Conservation (phyloP, 2,329 filamentous ascomycete species). For the Mycosphaerelloides madeirae region DNA sequence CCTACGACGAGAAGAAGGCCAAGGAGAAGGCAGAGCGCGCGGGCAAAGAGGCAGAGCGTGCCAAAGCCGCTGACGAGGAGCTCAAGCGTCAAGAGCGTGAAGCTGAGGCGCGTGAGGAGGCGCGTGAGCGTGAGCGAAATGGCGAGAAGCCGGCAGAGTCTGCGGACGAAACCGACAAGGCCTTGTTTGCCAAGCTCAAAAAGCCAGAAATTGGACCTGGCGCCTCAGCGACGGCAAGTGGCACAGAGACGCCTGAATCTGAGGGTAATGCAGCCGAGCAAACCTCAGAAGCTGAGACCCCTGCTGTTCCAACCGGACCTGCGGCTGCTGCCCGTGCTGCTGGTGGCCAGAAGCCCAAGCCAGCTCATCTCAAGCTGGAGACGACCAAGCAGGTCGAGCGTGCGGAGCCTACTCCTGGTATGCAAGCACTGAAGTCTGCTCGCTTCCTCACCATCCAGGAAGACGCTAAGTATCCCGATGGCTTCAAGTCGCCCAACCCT, state of each 20-base stretch:
- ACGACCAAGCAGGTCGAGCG: slow-evolving; percentile 85
- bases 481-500: slow-evolving; percentile 85
- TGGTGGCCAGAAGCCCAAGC: slow-evolving; percentile 67
- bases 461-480: slow-evolving; percentile 69
- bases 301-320: slow-evolving; percentile 15
- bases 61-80: slow-evolving; percentile 52
- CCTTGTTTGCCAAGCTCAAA: slow-evolving; percentile 46
- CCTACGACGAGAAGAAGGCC: slow-evolving; percentile 66
- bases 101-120: slow-evolving; percentile 45
- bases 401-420: slow-evolving; percentile 85
- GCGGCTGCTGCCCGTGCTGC: slow-evolving; percentile 34
- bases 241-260: slow-evolving; percentile 37
- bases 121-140: slow-evolving; percentile 34
- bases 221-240: slow-evolving; percentile 29
- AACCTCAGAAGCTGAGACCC: slow-evolving; percentile 8
- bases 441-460: slow-evolving; percentile 79
- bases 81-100: slow-evolving; percentile 47
- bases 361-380: slow-evolving; percentile 80
- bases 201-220: slow-evolving; percentile 47
- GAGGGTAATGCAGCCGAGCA: slow-evolving; percentile 26
- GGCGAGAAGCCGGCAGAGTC: slow-evolving; percentile 19
- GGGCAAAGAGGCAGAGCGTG: slow-evolving; percentile 50
- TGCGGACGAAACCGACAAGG: slow-evolving; percentile 39
- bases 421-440: slow-evolving; percentile 88
- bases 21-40: slow-evolving; percentile 47